Base-by-base conservation (phyloP, 2,329 filamentous ascomycete species). In the Teratosphaeria gauchensis region DNA sequence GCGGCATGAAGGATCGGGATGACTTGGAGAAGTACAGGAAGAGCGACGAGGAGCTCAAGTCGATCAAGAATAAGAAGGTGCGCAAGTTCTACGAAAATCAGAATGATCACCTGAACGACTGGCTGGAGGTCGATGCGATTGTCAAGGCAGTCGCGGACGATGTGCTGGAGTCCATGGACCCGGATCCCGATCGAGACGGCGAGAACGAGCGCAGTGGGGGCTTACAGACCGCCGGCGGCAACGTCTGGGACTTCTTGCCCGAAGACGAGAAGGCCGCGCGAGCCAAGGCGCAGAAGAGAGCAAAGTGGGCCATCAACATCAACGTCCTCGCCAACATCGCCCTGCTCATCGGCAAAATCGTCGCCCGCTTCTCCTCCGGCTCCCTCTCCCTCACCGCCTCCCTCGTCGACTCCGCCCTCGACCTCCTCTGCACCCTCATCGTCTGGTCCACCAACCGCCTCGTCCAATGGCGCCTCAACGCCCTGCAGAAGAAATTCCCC, bases 341-440 rank as follows among this genome's bases (percentile, higher is more conserved):
- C 53, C 75, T 85, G 1, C 73, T 85, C 2, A 71, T 75, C 9
- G 81, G 80, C 4, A 85, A 85, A 66, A 75, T 80, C 53, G 72
- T 78, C 14, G 82, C 82, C 14, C 81, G 80, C 19, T 72, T 80
- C 48, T 78, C 77, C 62, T 83, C 82, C 2, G 78, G 73, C 54
- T 86, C 83, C 0, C 75, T 86, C 6, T 85, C 83, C 1, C 75
- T 86, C 19, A 80, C 85, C 35, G 83, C 83, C 11, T 84, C 81
- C 21, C 75, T 84, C 9, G 80, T 84, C 14, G 83, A 86, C 68
- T 84, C 82, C 1, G 82, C 81, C 1, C 74, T 85, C 19, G 83
- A 85, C 61, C 73, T 85, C 19, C 76, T 85, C 2, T 84, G 82
- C 66, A 84, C 82, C 0, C 69, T 80, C 38, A 85, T 85, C 59